Evolutionary conservation across 2,329 filamentous ascomycete species (phyloP).

Genomic region (Fusarium multiceps): DNA sequence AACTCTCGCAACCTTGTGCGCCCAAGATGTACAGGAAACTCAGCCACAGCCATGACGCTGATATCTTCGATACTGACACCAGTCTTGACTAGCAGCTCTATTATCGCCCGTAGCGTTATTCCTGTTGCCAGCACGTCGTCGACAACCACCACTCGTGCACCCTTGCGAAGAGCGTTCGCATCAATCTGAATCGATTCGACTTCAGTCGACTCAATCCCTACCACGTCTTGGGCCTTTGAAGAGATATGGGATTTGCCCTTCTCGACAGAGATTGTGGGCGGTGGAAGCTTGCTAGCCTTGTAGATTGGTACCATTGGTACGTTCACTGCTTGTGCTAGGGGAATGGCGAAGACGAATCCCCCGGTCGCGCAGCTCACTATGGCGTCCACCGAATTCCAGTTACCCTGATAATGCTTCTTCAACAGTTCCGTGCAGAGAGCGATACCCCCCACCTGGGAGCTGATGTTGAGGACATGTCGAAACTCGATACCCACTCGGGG

Average conservation of each 20-base stretch:
- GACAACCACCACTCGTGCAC: constrained; percentile 61
- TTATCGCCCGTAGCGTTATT: constrained; percentile 63
- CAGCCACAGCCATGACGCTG: constrained; percentile 64
- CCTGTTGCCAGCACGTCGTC: constrained; percentile 71
- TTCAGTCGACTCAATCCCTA: constrained; percentile 57
- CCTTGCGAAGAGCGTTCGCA: constrained; percentile 53
- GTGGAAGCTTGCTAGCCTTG: constrained; percentile 68
- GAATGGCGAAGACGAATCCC: constrained; percentile 65
- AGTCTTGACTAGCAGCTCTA: constrained; percentile 59
- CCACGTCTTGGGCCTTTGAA: constrained; percentile 47
- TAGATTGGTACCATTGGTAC: constrained; percentile 64
- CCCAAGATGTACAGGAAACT: constrained; percentile 64
- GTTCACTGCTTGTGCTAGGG: constrained; percentile 56
- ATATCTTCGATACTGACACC: constrained; percentile 57
- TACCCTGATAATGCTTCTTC: constrained; percentile 55
- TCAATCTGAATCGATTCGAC: constrained; percentile 66
- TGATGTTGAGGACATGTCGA: constrained; percentile 67
- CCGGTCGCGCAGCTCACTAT: constrained; percentile 68
- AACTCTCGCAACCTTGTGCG: constrained; percentile 56
- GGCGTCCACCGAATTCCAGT: constrained; percentile 59
- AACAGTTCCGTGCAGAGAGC: constrained; percentile 63
- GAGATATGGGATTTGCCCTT: constrained; percentile 67
- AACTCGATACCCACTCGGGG: constrained; percentile 64
- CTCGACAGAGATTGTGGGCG: constrained; percentile 61
- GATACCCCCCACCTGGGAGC: constrained; percentile 63